Evolutionary conservation across 1,284 basidiomycete genomes (phyloP).

Genomic region (Cystobasidium sp.): DNA sequence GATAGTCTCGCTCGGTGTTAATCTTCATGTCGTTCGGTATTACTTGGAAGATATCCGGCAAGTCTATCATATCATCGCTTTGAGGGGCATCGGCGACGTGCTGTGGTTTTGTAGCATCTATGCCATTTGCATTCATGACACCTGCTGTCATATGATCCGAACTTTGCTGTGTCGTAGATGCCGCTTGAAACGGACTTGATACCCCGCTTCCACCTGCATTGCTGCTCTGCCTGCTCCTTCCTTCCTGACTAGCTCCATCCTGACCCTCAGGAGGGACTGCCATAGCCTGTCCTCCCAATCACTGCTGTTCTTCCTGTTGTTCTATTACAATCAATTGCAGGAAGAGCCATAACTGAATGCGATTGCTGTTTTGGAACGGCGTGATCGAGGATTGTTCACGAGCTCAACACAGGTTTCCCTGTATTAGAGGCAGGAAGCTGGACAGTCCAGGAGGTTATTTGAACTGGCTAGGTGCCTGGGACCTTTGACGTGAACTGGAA

Average conservation of each 20-base stretch:
- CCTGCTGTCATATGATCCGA: not conserved
- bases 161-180: not conserved
- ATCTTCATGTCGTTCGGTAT: constrained; percentile 3
- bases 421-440: too few relatives aligned
- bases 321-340: not conserved
- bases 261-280: constrained; percentile 1
- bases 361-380: not conserved
- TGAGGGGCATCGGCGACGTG: too few relatives aligned
- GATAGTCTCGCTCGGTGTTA: not conserved
- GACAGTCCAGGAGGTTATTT: too few relatives aligned
- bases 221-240: not conserved
- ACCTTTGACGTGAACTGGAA: too few relatives aligned
- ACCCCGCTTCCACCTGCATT: constrained; percentile 4
- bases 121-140: not conserved
- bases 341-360: not conserved
- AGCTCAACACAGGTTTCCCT: not conserved
- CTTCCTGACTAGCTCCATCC: not conserved
- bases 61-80: too few relatives aligned
- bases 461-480: too few relatives aligned
- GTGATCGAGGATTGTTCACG: not conserved
- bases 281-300: not conserved
- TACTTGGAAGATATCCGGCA: not conserved
- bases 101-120: not conserved
- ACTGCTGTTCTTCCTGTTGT: not conserved
- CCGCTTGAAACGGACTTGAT: constrained; percentile 6